Evolutionary conservation across 768 basidiomycete species (phyloP).

Genomic region (Chiua virens): DNA sequence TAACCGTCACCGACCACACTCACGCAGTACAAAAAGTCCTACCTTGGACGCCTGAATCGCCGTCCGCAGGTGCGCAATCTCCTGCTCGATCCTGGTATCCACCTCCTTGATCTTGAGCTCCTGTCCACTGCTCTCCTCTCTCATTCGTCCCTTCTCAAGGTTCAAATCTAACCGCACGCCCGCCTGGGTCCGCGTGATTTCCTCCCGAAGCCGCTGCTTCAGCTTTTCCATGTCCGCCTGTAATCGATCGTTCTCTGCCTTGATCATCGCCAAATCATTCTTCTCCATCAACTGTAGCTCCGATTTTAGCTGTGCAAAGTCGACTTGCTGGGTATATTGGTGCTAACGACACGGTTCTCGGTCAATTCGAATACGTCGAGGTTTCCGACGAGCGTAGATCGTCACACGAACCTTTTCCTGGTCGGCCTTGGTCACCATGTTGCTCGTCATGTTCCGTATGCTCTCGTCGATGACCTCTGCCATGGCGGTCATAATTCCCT

Average conservation of each 20-base stretch:
- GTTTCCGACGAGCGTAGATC: too few species aligned
- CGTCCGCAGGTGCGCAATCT: slow-evolving; percentile 85
- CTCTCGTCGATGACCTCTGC: slow-evolving; percentile 98
- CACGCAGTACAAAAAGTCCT: slow-evolving; percentile 5
- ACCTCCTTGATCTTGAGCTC: slow-evolving; percentile 98
- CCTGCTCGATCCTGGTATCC: slow-evolving; percentile 94
- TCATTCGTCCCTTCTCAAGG: slow-evolving; percentile 92
- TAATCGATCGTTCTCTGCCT: slow-evolving; percentile 95
- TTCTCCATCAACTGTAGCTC: slow-evolving; percentile 96
- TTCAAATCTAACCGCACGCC: slow-evolving; percentile 95
- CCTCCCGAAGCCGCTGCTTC: slow-evolving; percentile 89
- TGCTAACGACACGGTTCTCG: slow-evolving; percentile 45
- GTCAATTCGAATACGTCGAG: slow-evolving; percentile 1
- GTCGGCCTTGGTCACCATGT: slow-evolving; percentile 94
- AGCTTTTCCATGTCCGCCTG: slow-evolving; percentile 90
- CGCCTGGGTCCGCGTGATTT: slow-evolving; percentile 88
- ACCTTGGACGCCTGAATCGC: slow-evolving; percentile 86
- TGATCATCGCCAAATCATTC: slow-evolving; percentile 94
- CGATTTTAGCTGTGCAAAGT: slow-evolving; percentile 95
- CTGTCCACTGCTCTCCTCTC: slow-evolving; percentile 89
- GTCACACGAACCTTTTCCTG: slow-evolving; percentile 80
- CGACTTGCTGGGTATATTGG: slow-evolving; percentile 93
- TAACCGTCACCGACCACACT: slow-evolving; percentile 1
- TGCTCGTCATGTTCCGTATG: slow-evolving; percentile 91
- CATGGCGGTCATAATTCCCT: slow-evolving; percentile 96